Evolutionary conservation across 176 grass and related monocot species (phyloP).

Genomic region (Phoenix dactylifera): DNA sequence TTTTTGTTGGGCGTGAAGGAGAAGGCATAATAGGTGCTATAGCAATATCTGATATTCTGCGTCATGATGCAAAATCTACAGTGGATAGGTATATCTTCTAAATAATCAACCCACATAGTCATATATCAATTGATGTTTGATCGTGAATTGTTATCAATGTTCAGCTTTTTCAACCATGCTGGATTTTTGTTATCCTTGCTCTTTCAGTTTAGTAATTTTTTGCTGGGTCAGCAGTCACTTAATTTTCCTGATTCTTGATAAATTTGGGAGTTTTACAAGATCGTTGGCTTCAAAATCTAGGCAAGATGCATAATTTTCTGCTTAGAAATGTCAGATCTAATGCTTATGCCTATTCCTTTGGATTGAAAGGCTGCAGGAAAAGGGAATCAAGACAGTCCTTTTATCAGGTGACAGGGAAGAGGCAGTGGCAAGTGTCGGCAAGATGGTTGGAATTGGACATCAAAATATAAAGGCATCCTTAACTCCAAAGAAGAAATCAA

Average conservation of each 20-base stretch:
- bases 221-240: no score
- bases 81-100: conserved; percentile 44
- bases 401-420: conserved; percentile 89
- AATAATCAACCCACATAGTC: background rate
- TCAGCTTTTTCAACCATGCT: no score
- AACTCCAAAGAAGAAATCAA: conserved; percentile 75
- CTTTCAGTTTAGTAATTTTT: no score
- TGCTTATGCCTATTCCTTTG: conserved; percentile 23
- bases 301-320: no score
- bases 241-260: no score
- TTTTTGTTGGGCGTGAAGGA: conserved; percentile 72
- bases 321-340: background rate
- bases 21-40: conserved; percentile 94
- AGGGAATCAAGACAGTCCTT: conserved; percentile 52
- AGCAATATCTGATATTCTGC: conserved; percentile 79
- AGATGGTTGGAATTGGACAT: conserved; percentile 54
- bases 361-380: conserved; percentile 47
- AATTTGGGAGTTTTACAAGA: no score
- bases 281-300: no score
- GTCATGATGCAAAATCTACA: conserved; percentile 64
- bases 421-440: conserved; percentile 65
- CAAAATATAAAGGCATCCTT: conserved; percentile 52
- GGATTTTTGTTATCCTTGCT: no score
- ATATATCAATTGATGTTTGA: conserved; percentile 4
- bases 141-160: no score